These are phyloP conservation scores for Glycine soja DNA, from an alignment of 306 rosid genomes.

Conservation along the genomic window DNA sequence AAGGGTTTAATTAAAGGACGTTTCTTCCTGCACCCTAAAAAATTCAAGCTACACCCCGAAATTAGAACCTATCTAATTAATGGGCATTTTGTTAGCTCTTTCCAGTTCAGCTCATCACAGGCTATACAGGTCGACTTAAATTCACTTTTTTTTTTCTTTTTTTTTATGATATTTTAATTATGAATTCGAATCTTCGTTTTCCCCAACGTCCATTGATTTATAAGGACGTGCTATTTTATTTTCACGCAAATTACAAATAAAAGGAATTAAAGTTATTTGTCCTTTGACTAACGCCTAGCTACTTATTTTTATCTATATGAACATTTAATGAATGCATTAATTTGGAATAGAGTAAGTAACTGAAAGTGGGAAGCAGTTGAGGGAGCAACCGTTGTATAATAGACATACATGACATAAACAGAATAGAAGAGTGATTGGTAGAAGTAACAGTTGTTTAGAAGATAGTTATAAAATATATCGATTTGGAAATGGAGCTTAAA, in stretches of 20 bases:
- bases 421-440: too few relatives aligned
- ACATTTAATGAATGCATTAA: background rate
- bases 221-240: background rate
- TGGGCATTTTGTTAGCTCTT: background rate
- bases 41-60: too few relatives aligned
- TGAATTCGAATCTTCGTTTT: background rate
- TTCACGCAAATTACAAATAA: background rate
- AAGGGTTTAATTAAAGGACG: too few relatives aligned
- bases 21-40: too few relatives aligned
- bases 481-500: too few relatives aligned
- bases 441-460: too few relatives aligned
- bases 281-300: background rate
- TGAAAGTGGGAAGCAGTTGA: background rate
- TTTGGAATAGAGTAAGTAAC: background rate
- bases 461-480: too few relatives aligned
- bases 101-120: background rate
- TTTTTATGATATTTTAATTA: background rate
- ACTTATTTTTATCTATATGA: background rate
- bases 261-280: background rate
- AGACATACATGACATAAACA: too few relatives aligned
- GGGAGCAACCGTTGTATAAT: background rate
- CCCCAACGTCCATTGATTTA: background rate
- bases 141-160: background rate
- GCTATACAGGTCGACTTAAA: background rate
- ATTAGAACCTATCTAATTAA: too few relatives aligned